phyloP scores from a whole-genome alignment of 805 yeast species.

The Ogataea nakhonphanomensis region DNA sequence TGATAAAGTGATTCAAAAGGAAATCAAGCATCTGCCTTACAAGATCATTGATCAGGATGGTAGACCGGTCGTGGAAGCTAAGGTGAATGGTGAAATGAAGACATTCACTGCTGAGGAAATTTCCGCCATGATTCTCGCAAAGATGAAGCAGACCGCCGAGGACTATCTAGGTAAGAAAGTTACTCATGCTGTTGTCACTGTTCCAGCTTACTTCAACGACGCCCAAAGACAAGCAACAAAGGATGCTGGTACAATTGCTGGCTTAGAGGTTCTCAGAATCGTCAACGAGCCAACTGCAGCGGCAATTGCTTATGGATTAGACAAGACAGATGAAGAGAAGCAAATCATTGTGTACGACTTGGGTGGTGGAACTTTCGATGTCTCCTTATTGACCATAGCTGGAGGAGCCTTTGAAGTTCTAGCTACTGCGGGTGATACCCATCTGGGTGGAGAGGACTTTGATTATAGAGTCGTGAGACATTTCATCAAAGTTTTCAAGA shows the following conservation, averaged over 20 bases:
- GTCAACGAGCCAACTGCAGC: conserved; percentile 97
- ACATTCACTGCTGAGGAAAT: conserved; percentile 91
- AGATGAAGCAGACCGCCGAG: conserved; percentile 92
- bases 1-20: conserved; percentile 76
- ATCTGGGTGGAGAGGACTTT: conserved; percentile 83
- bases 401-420: conserved; percentile 80
- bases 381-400: conserved; percentile 72
- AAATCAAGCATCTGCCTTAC: conserved; percentile 88
- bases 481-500: conserved; percentile 82
- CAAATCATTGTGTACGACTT: conserved; percentile 90
- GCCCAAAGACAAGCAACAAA: conserved; percentile 94
- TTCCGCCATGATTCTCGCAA: conserved; percentile 85
- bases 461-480: conserved; percentile 81
- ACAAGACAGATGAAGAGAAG: conserved; percentile 76
- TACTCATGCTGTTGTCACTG: conserved; percentile 88
- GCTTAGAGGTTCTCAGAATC: conserved; percentile 81
- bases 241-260: conserved; percentile 91
- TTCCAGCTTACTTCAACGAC: conserved; percentile 90
- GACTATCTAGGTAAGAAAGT: conserved; percentile 81
- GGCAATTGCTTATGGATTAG: conserved; percentile 94
- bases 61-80: conserved; percentile 85
- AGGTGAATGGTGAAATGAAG: conserved; percentile 83
- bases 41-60: conserved; percentile 72
- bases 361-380: conserved; percentile 97
- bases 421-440: conserved; percentile 82